Evolutionary conservation across 2,329 filamentous ascomycete species (phyloP), one percentile per base, ranked within the genome.

Genomic region (Fusarium sp.): DNA sequence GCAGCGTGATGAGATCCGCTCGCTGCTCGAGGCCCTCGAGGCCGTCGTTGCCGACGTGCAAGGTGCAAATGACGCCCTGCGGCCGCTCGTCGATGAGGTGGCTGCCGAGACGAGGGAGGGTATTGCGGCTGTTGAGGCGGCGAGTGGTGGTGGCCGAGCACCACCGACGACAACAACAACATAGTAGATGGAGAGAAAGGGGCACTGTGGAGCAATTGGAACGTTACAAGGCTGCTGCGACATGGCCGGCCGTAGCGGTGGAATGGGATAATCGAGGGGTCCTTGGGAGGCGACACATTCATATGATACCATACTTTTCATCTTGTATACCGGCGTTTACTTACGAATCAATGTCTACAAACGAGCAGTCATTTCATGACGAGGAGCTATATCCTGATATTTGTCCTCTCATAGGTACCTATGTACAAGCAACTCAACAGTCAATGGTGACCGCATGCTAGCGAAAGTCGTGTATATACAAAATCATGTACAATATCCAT

Each of bases 1-100:
- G 45, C 91, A 92, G 84, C 85, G 89, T 69, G 82, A 81, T 2
- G 90, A 91, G 81, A 87, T 91, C 38, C 86, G 86, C 63, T 81
- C 79, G 22, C 81, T 92, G 45, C 80, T 91, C 25, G 81, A 75
- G 3, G 80, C 82, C 14, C 83, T 91, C 14, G 89, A 91, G 77
- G 82, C 81, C 31, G 84, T 86, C 8, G 84, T 90, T 33, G 84
- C 83, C 47, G 91, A 92, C 78, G 84, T 91, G 40, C 85, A 86
- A 64, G 85, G 83, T 6, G 90, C 90, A 2, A 88, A 87, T 69
- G 84, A 75, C 50, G 84, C 87, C 66, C 82, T 91, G 64, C 84
- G 81, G 14, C 84, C 80, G 22, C 82, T 89, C 6, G 85, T 84
- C 9, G 85, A 84, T 18, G 86, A 88, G 64, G 75, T 91, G 27